Evolutionary conservation across 306 rosid species (phyloP), one percentile per base, ranked within the genome.

Genomic region (peach (Prunus persica)): DNA sequence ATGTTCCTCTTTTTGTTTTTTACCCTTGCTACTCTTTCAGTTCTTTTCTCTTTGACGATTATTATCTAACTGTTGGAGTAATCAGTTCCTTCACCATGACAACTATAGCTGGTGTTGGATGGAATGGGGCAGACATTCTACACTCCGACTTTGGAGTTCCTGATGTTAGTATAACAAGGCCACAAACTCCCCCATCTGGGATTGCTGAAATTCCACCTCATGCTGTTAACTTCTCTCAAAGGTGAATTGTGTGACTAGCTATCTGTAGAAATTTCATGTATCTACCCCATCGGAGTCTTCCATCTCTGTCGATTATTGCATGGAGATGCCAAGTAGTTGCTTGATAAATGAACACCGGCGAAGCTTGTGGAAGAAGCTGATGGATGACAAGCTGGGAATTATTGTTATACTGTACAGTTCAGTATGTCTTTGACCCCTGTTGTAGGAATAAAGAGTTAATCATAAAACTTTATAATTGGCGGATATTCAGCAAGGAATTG

Each of bases 91-190:
- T 71, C 58, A 84, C 87, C 73, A 74, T 25, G 58, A 45, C 57
- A 82, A 81, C 73, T 75, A 76, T 78, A 92, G 98, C 97, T 15
- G 88, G 75, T 74, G 88, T 88, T 81, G 92, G 85, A 67, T 95
- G 97, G 99, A 84, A 81, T 83, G 92, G 79, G 27, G 84, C 89
- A 32, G 93, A 89, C 79, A 88, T 89, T 82, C 91, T 92, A 76
- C 80, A 86, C 73, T 77, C 90, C 18, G 97, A 95, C 83, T 89
- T 92, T 43, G 91, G 86, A 73, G 76, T 88, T 64, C 41, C 85
- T 66, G 87, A 85, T 78, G 65, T 75, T 65, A 72, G 74, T 75
- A 62, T 85, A 49, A 78, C 88, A 56, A 80, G 81, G 76, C 78
- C 85, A 45, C 82, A 78, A 85, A 78, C 85, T 55, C 85, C 87